These are phyloP conservation scores for Phytophthora pseudosyringae DNA, from an alignment of 352 stramenopile species.

Conservation along the genomic window DNA sequence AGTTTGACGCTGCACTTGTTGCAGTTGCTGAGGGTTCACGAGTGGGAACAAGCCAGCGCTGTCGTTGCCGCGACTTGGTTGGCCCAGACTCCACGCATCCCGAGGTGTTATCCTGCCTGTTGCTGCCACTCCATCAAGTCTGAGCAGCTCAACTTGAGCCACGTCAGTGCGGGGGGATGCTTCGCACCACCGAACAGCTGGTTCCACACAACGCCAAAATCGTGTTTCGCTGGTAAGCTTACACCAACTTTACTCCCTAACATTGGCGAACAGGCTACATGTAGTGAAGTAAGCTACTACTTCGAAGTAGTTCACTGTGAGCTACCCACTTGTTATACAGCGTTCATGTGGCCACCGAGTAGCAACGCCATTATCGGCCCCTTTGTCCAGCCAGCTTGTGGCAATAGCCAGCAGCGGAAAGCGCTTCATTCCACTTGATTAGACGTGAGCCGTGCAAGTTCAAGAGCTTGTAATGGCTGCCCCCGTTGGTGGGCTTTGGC, in stretches of 20 bases:
- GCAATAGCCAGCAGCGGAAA: constrained; percentile 13
- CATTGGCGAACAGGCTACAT: not conserved
- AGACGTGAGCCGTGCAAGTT: constrained; percentile 20
- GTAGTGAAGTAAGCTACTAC: no score
- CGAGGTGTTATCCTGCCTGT: constrained; percentile 13
- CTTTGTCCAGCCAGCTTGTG: constrained; percentile 15
- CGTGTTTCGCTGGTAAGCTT: no score
- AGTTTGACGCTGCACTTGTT: constrained; percentile 17
- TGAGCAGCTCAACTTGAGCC: constrained; percentile 4
- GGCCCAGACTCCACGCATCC: constrained; percentile 19
- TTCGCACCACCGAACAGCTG: constrained; percentile 26
- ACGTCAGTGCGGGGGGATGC: constrained; percentile 34
- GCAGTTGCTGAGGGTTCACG: constrained; percentile 24
- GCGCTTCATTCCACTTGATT: constrained; percentile 42
- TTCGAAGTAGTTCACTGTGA: not conserved
- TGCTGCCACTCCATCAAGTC: constrained; percentile 20
- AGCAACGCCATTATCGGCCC: no score
- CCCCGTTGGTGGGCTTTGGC: no score
- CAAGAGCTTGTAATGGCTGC: constrained; percentile 13
- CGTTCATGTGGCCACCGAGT: no score
- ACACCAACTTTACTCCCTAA: not conserved
- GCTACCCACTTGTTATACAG: no score
- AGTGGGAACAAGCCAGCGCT: constrained; percentile 20
- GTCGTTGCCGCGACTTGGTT: constrained; percentile 16
- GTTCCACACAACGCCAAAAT: not conserved